These are phyloP conservation scores for Platanthera guangdongensis DNA, from an alignment of 106 monocot genomes.

Conservation along the genomic window DNA sequence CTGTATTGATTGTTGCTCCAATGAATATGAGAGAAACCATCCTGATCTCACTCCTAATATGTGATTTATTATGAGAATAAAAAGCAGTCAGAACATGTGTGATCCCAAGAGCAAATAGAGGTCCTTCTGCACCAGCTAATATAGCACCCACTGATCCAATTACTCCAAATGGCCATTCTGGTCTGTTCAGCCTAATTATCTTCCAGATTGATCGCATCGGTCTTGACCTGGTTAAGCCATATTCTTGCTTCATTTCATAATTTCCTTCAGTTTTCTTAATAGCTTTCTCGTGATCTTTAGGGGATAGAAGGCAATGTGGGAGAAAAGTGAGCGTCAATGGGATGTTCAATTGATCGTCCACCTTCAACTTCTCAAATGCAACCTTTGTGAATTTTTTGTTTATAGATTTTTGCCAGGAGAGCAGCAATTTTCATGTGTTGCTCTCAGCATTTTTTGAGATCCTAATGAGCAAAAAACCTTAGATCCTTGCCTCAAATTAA, in stretches of 20 bases:
- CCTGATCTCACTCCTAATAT: conserved; percentile 26
- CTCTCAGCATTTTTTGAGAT: too few relatives aligned
- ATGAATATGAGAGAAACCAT: conserved; percentile 25
- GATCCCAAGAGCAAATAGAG: conserved; percentile 31
- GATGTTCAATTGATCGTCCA: too few relatives aligned
- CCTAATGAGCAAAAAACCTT: too few relatives aligned
- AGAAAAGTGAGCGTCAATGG: too few relatives aligned
- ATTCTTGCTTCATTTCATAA: neutral
- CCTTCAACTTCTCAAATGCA: too few relatives aligned
- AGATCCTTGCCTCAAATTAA: too few relatives aligned
- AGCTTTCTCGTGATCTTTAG: conserved; percentile 6
- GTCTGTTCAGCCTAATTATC: conserved; percentile 18
- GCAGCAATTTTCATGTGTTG: too few relatives aligned
- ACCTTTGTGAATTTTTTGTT: too few relatives aligned
- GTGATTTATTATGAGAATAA: conserved; percentile 20
- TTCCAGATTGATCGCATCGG: conserved; percentile 15
- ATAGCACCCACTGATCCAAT: conserved; percentile 23
- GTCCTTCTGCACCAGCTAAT: conserved; percentile 28
- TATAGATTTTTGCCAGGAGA: too few relatives aligned
- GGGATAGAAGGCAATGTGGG: too few relatives aligned
- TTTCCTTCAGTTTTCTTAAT: neutral
- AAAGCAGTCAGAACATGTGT: conserved; percentile 20
- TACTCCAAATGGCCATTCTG: conserved; percentile 30
- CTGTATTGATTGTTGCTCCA: conserved; percentile 28
- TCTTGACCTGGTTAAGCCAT: neutral